These are phyloP conservation scores for Cucumis hystrix DNA, from an alignment of 306 rosid species.

Conservation along the genomic window DNA sequence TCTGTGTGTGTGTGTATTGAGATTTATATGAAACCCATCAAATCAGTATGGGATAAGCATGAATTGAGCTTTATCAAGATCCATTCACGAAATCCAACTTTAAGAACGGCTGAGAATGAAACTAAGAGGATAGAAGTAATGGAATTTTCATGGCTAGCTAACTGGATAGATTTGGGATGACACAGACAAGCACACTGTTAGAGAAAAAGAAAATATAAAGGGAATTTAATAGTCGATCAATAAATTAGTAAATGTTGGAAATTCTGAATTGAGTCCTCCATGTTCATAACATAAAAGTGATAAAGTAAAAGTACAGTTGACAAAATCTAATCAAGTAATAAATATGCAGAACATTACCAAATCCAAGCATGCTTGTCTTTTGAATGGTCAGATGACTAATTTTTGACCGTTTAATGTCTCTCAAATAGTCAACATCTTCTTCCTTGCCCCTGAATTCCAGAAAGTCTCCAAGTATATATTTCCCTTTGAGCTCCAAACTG, in stretches of 20 bases:
- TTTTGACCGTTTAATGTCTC: conserved; percentile 67
- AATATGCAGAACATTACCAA: conserved; percentile 40
- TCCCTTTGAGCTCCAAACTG: conserved; percentile 83
- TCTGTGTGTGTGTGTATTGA: not conserved
- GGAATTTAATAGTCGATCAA: not conserved
- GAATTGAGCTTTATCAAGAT: not conserved
- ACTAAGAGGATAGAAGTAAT: not conserved
- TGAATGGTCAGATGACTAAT: conserved; percentile 46
- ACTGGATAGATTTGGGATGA: not conserved
- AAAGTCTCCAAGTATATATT: conserved; percentile 73
- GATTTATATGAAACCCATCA: not conserved
- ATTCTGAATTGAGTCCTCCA: not conserved
- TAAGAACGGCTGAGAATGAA: not conserved
- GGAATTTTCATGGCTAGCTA: not conserved
- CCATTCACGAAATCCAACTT: not conserved
- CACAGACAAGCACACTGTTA: not conserved
- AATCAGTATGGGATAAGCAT: not conserved
- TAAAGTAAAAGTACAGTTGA: not conserved
- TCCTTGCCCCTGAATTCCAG: conserved; percentile 80
- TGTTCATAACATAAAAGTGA: not conserved
- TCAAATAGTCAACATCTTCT: conserved; percentile 56
- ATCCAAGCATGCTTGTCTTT: conserved; percentile 88
- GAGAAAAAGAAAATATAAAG: not conserved
- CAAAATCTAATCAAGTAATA: not conserved
- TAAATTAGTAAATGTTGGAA: not conserved